Percentiles rank a stretch among this genome's conserved stretches.
Evolutionary conservation across 192 early-diverging fungal species (phyloP).

Genomic region (Backusella circina): DNA sequence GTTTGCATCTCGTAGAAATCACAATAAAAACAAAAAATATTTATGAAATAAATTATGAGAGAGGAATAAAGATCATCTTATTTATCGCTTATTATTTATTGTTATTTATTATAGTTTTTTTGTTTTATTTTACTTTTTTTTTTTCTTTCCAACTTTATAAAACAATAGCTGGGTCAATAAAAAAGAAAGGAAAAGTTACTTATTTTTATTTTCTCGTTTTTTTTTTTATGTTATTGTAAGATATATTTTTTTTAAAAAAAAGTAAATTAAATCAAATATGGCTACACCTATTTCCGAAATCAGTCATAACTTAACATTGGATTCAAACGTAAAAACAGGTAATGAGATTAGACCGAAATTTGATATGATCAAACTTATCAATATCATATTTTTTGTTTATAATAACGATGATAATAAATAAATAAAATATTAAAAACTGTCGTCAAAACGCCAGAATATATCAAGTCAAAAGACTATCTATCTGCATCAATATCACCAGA

Average conservation of each 20-base stretch:
- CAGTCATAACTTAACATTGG: not conserved
- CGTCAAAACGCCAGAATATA: not conserved
- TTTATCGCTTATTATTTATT: not conserved
- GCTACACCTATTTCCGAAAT: not conserved
- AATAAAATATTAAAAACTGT: not conserved
- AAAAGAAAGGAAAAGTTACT: not conserved
- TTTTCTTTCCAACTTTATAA: not conserved
- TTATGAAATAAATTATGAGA: slow-evolving; percentile 1
- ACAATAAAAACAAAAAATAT: slow-evolving; percentile 1
- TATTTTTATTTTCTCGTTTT: not conserved
- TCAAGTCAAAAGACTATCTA: not conserved
- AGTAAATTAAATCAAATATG: not conserved
- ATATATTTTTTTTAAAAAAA: not conserved
- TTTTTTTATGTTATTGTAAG: not conserved
- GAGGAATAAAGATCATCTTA: not conserved
- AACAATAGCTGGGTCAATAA: not conserved
- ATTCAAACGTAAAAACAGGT: not conserved
- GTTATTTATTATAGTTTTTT: not conserved
- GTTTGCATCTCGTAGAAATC: not conserved
- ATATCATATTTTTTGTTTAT: not conserved
- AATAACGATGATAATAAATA: not conserved
- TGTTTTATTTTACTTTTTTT: not conserved
- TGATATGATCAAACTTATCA: not conserved
- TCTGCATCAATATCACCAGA: not conserved
- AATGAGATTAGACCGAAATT: not conserved